A percentile compares a stretch with the other conserved stretches of the same genome.
phyloP scores from a whole-genome alignment of 768 basidiomycete genomes.

The Trametes sanguinea region DNA sequence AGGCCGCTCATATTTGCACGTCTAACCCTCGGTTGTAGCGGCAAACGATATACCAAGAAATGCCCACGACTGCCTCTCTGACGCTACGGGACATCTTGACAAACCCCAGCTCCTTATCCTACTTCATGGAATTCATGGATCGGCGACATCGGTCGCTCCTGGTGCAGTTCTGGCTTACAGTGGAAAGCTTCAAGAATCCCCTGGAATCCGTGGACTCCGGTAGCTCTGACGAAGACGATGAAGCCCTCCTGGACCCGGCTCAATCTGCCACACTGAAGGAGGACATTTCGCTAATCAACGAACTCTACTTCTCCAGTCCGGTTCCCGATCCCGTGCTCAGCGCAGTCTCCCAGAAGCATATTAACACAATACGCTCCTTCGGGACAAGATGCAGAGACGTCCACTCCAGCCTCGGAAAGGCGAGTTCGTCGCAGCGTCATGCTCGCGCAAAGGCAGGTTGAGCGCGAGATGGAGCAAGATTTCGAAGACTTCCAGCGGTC shows the following conservation, averaged over 20 bases:
- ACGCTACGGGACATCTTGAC: constrained; percentile 78
- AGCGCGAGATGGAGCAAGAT: constrained; percentile 86
- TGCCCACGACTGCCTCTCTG: constrained; percentile 48
- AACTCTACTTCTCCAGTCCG: constrained; percentile 76
- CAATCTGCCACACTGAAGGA: constrained; percentile 70
- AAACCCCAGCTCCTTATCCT: constrained; percentile 88
- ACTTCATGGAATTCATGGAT: constrained; percentile 99
- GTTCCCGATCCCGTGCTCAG: constrained; percentile 60
- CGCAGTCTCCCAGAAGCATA: constrained; percentile 68
- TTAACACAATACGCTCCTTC: constrained; percentile 70
- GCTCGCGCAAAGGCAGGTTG: constrained; percentile 81
- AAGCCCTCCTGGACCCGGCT: constrained; percentile 57
- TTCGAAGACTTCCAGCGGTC: constrained; percentile 87
- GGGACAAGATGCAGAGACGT: constrained; percentile 50
- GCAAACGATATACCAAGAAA: constrained; percentile 34
- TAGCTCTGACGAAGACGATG: constrained; percentile 59
- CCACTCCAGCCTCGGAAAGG: constrained; percentile 46
- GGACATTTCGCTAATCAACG: constrained; percentile 87
- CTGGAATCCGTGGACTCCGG: constrained; percentile 75
- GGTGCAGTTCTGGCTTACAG: constrained; percentile 97
- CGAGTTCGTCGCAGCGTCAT: constrained; percentile 79
- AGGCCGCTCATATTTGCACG: not conserved
- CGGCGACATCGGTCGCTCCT: constrained; percentile 78
- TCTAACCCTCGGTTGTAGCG: constrained; percentile 31
- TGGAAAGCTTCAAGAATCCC: constrained; percentile 97